Conservation (phyloP, 106 monocot genomes). For the Dioscorea alata region DNA sequence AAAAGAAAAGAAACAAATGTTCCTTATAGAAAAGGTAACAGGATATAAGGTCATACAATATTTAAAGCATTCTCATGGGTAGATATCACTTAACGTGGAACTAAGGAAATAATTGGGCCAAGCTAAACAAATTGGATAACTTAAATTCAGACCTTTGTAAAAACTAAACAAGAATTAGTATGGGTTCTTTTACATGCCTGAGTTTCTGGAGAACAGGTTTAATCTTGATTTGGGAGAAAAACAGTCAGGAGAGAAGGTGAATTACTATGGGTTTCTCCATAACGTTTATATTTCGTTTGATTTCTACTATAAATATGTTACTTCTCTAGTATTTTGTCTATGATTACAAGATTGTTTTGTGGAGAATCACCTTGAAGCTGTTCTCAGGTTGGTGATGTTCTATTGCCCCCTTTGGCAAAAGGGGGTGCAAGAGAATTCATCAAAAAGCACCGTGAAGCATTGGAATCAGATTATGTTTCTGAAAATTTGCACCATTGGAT, state of each 20-base stretch:
- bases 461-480: slow-evolving; percentile 97
- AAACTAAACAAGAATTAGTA: no score
- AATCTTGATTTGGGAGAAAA: slow-evolving; percentile 93
- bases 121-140: no score
- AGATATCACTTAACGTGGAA: no score
- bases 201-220: slow-evolving; percentile 83
- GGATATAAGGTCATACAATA: no score
- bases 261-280: not conserved
- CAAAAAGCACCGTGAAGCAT: slow-evolving; percentile 90
- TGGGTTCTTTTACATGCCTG: slow-evolving; percentile 97
- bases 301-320: no score
- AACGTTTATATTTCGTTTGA: not conserved
- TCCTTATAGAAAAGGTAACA: no score
- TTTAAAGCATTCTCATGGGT: no score
- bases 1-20: no score
- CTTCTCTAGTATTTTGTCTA: no score
- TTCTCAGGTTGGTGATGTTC: slow-evolving; percentile 82
- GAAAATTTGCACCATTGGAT: slow-evolving; percentile 99
- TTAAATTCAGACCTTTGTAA: no score
- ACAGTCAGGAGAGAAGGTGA: slow-evolving; percentile 97
- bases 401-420: slow-evolving; percentile 91
- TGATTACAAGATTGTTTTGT: no score
- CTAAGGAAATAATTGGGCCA: no score
- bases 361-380: not conserved
- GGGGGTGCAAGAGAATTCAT: slow-evolving; percentile 92